These are phyloP conservation scores for Didymella pinodella DNA, from an alignment of 2,329 filamentous ascomycete species.

Conservation along the genomic window DNA sequence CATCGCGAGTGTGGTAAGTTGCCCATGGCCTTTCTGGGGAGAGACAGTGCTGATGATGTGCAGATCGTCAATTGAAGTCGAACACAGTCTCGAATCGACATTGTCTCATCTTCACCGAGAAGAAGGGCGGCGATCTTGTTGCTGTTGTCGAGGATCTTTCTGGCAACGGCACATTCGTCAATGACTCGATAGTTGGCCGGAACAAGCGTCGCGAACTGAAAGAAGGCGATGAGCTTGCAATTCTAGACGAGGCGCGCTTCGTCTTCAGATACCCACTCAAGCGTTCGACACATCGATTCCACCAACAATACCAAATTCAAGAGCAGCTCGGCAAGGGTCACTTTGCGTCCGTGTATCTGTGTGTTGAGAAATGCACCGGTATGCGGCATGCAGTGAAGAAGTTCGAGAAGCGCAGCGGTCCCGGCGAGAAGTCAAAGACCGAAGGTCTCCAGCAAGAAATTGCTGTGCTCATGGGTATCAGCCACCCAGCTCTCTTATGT, in stretches of 20 bases:
- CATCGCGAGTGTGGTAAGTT: conserved; percentile 90
- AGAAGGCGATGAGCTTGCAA: conserved; percentile 88
- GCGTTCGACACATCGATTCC: conserved; percentile 73
- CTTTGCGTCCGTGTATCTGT: conserved; percentile 92
- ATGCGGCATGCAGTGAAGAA: conserved; percentile 90
- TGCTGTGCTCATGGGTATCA: conserved; percentile 95
- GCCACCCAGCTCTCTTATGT: conserved; percentile 90
- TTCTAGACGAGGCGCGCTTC: conserved; percentile 85
- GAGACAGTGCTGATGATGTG: conserved; percentile 36
- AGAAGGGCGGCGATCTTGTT: conserved; percentile 63
- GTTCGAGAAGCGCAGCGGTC: conserved; percentile 84
- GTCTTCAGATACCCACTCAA: conserved; percentile 82
- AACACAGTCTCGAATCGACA: conserved; percentile 88
- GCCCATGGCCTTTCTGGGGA: not conserved
- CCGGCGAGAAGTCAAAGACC: conserved; percentile 81
- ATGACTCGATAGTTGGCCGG: conserved; percentile 86
- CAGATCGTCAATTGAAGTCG: conserved; percentile 76
- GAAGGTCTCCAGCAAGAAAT: conserved; percentile 95
- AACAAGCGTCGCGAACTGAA: conserved; percentile 90
- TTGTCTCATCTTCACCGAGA: conserved; percentile 72
- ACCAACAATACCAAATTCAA: conserved; percentile 83
- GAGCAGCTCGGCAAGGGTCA: conserved; percentile 93
- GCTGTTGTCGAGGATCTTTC: conserved; percentile 93
- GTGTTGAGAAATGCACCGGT: conserved; percentile 84
- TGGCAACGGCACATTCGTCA: conserved; percentile 95